Evolutionary conservation across 192 early-diverging fungal genomes (phyloP).

Genomic region (Podila minutissima): DNA sequence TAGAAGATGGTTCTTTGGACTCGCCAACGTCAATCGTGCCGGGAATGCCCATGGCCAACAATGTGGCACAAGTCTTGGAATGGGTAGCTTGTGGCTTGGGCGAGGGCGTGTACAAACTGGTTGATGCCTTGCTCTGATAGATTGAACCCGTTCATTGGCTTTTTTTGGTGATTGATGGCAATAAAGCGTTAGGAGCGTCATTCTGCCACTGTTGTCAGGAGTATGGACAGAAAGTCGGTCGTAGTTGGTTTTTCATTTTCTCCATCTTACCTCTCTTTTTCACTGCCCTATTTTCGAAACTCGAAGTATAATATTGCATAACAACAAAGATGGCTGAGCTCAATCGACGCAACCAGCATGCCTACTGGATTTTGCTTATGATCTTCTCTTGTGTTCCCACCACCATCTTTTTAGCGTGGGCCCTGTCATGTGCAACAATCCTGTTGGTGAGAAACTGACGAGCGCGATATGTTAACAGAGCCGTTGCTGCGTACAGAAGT

Average conservation of each 20-base stretch:
- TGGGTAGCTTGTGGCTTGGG: not conserved
- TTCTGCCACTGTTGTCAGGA: too few relatives aligned
- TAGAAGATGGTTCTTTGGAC: not conserved
- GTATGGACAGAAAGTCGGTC: too few relatives aligned
- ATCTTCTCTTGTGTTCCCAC: not conserved
- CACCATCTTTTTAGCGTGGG: not conserved
- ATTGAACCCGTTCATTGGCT: not conserved
- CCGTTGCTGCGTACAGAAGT: not conserved
- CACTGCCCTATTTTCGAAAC: not conserved
- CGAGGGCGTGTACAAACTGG: not conserved
- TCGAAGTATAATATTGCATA: not conserved
- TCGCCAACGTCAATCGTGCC: not conserved
- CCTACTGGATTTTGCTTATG: not conserved
- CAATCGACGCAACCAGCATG: not conserved
- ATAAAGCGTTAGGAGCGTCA: not conserved
- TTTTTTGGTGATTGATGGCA: not conserved
- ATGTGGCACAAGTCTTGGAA: not conserved
- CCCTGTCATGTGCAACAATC: not conserved
- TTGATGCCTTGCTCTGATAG: not conserved
- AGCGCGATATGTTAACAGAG: not conserved
- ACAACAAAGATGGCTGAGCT: not conserved
- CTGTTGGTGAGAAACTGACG: not conserved
- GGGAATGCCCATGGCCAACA: slow-evolving; percentile 1
- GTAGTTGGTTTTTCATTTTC: not conserved
- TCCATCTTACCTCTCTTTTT: not conserved